Conservation (phyloP, 2,329 filamentous ascomycete genomes). For the Botrytis galanthina region DNA sequence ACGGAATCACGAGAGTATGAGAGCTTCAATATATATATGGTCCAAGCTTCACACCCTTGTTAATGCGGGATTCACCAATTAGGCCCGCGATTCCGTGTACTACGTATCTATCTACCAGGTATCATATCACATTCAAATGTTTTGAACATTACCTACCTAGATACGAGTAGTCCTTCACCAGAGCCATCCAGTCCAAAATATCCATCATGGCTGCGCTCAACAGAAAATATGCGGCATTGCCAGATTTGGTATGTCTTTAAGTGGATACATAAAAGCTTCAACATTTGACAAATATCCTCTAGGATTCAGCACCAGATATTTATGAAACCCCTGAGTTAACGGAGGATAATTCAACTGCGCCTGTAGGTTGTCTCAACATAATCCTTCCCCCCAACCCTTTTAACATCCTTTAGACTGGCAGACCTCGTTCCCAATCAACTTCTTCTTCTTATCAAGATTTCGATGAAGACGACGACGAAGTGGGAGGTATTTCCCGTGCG, state of each 20-base stretch:
- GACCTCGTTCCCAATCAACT: slow-evolving; percentile 55
- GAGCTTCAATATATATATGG: background rate
- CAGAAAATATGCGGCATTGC: slow-evolving; percentile 78
- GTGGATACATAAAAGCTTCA: background rate
- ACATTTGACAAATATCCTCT: slow-evolving; percentile 10
- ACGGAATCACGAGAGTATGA: background rate
- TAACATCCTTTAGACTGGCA: slow-evolving; percentile 36
- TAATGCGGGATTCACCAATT: background rate
- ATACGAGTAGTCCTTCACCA: background rate
- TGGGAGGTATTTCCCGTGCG: slow-evolving; percentile 69
- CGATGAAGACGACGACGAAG: slow-evolving; percentile 61
- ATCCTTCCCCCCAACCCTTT: background rate
- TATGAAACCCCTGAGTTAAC: slow-evolving; percentile 95
- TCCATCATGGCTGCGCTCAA: slow-evolving; percentile 62
- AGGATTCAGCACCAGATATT: slow-evolving; percentile 91
- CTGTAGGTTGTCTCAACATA: slow-evolving; percentile 51
- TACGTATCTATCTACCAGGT: background rate
- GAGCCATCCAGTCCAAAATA: background rate
- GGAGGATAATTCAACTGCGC: slow-evolving; percentile 83
- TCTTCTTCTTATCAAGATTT: slow-evolving; percentile 57
- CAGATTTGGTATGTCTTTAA: slow-evolving; percentile 63
- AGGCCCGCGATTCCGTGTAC: background rate
- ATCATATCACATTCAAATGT: slow-evolving; percentile 1
- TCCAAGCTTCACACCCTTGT: background rate
- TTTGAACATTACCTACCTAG: background rate